Conservation (phyloP, 2,329 filamentous ascomycete species). For the Xylaria sp. region DNA sequence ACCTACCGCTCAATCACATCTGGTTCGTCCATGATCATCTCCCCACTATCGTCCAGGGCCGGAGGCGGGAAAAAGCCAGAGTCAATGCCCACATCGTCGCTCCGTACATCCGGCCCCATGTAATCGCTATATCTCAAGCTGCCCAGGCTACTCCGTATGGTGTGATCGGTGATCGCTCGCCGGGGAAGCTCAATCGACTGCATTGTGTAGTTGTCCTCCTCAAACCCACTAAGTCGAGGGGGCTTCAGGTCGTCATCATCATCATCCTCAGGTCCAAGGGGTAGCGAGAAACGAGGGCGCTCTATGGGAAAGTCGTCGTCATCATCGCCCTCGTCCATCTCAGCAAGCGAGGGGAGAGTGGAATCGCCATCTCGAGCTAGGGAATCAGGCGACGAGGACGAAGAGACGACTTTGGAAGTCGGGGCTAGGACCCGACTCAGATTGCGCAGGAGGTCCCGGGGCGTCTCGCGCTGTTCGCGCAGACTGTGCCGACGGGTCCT, state of each 20-base stretch:
- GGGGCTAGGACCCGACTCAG: slow-evolving; percentile 62
- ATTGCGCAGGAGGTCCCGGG: slow-evolving; percentile 48
- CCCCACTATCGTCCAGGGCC: slow-evolving; percentile 47
- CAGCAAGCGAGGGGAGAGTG: slow-evolving; percentile 34
- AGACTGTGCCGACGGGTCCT: slow-evolving; percentile 63
- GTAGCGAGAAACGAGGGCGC: slow-evolving; percentile 61
- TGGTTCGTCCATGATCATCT: slow-evolving; percentile 47
- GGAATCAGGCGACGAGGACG: slow-evolving; percentile 51
- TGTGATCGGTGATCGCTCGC: slow-evolving; percentile 55
- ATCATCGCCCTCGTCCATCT: slow-evolving; percentile 50
- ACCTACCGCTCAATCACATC: slow-evolving; percentile 51
- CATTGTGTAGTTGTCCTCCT: slow-evolving; percentile 64
- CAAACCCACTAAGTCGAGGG: slow-evolving; percentile 59
- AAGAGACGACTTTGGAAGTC: slow-evolving; percentile 49
- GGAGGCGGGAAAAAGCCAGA: slow-evolving; percentile 60
- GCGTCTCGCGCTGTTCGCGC: slow-evolving; percentile 53
- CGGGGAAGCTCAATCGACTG: slow-evolving; percentile 66
- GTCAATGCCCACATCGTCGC: slow-evolving; percentile 51
- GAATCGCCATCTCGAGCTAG: slow-evolving; percentile 41
- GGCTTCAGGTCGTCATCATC: slow-evolving; percentile 56
- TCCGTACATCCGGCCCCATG: slow-evolving; percentile 43
- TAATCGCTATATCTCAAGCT: slow-evolving; percentile 61
- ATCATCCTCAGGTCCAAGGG: slow-evolving; percentile 55
- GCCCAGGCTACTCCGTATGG: slow-evolving; percentile 52
- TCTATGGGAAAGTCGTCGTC: slow-evolving; percentile 54